A percentile compares a stretch with the other conserved stretches of the same genome.
Conservation (phyloP, 1,284 basidiomycete species). For the Marasmius fiardii region DNA sequence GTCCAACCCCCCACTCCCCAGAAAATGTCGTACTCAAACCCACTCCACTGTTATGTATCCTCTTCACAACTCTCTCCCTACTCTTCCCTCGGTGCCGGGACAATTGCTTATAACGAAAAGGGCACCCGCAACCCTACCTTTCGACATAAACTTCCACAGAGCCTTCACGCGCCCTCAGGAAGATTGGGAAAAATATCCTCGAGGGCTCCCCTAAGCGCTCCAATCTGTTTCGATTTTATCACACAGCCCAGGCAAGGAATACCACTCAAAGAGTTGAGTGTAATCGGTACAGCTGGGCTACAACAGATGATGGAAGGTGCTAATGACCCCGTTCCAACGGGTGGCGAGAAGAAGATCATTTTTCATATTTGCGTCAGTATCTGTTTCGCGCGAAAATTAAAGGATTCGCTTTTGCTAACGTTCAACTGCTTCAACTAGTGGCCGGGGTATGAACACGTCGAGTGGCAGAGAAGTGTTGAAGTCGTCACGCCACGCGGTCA, state of each 20-base stretch:
- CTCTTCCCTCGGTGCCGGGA: constrained; percentile 27
- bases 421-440: no score
- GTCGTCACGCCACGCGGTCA: constrained; percentile 27
- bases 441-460: constrained; percentile 42
- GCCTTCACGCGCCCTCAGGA: constrained; percentile 19
- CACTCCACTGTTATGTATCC: constrained; percentile 36
- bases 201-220: constrained; percentile 13
- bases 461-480: constrained; percentile 33
- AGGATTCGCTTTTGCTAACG: no score
- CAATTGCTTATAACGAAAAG: constrained; percentile 17
- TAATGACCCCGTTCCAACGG: constrained; percentile 32
- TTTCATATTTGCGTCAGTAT: constrained; percentile 36
- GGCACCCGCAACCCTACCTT: no score
- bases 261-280: constrained; percentile 36
- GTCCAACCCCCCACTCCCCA: no score
- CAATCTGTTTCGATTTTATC: constrained; percentile 36
- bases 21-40: constrained; percentile 27
- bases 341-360: constrained; percentile 26
- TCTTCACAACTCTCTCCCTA: constrained; percentile 28
- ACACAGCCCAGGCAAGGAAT: constrained; percentile 37
- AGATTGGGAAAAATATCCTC: constrained; percentile 23
- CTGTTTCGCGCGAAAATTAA: no score
- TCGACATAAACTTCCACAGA: constrained; percentile 26
- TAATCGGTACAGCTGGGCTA: constrained; percentile 28
- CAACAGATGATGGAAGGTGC: constrained; percentile 33